Conservation (phyloP, 345 rosid genomes). For the Physaria fendleri region DNA sequence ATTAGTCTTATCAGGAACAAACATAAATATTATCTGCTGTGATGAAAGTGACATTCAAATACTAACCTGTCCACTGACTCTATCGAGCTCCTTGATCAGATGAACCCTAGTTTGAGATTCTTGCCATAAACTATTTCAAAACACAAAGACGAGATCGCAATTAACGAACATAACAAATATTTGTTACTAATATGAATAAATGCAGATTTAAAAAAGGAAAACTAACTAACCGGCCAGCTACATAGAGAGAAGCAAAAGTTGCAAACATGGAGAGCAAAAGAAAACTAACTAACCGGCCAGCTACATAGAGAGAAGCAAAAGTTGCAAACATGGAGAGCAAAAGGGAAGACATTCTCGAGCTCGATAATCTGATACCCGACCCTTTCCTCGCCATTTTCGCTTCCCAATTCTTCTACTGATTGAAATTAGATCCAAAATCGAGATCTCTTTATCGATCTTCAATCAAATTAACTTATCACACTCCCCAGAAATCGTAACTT, state of each 20-base stretch:
- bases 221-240: constrained; percentile 79
- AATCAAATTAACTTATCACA: too few relatives aligned
- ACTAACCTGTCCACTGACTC: constrained; percentile 65
- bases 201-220: neutral
- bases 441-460: constrained; percentile 1
- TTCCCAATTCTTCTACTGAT: neutral
- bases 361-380: too few relatives aligned
- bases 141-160: constrained; percentile 1
- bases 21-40: neutral
- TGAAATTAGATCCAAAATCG: constrained; percentile 5
- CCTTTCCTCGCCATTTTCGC: too few relatives aligned
- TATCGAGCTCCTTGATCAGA: constrained; percentile 66
- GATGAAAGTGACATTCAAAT: neutral
- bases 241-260: constrained; percentile 58
- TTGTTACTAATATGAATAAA: neutral
- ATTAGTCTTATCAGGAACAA: neutral
- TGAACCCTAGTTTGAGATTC: constrained; percentile 74
- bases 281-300: constrained; percentile 32
- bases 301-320: too few relatives aligned
- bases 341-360: too few relatives aligned
- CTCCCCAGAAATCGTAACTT: neutral
- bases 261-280: constrained; percentile 68
- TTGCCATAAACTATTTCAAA: constrained; percentile 65
- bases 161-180: neutral
- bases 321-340: constrained; percentile 37